Percentiles rank a stretch among this genome's conserved stretches.
phyloP scores from a whole-genome alignment of 2,329 filamentous ascomycete genomes.

The Aureobasidium subglaciale region DNA sequence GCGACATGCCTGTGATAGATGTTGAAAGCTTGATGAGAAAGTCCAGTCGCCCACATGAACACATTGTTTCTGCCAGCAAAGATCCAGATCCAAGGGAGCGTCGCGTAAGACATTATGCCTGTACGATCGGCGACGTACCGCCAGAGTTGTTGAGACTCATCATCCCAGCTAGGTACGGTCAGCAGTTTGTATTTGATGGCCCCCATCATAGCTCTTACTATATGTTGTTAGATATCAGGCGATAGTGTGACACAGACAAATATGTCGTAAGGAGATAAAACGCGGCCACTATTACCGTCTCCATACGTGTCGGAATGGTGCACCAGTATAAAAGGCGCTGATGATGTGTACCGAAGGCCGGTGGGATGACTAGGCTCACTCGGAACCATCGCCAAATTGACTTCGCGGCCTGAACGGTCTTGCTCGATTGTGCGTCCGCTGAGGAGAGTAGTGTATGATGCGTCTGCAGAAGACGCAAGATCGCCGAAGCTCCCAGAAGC shows the following conservation, averaged over 20 bases:
- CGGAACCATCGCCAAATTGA: constrained; percentile 25
- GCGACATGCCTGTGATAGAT: constrained; percentile 63
- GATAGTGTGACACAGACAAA: constrained; percentile 40
- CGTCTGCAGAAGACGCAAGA: neutral
- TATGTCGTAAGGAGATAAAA: constrained; percentile 41
- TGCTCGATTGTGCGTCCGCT: neutral
- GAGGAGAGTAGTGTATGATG: too few relatives aligned
- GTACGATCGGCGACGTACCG: constrained; percentile 58
- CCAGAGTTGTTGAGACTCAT: constrained; percentile 33
- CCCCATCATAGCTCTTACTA: too few relatives aligned
- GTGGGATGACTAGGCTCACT: constrained; percentile 37
- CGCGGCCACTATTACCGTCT: constrained; percentile 37
- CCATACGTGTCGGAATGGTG: constrained; percentile 43
- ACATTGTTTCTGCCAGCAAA: constrained; percentile 62
- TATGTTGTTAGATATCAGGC: constrained; percentile 39
- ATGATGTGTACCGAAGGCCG: constrained; percentile 36
- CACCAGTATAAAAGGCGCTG: constrained; percentile 37
- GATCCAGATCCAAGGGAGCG: constrained; percentile 58
- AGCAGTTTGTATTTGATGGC: neutral
- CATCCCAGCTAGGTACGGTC: constrained; percentile 22
- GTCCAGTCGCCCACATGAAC: constrained; percentile 60
- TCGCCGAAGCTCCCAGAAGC: neutral
- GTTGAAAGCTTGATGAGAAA: constrained; percentile 61
- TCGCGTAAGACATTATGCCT: constrained; percentile 56
- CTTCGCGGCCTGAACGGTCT: neutral